Base-by-base conservation (phyloP, 768 basidiomycete species). In the Kondoa subrosea region DNA sequence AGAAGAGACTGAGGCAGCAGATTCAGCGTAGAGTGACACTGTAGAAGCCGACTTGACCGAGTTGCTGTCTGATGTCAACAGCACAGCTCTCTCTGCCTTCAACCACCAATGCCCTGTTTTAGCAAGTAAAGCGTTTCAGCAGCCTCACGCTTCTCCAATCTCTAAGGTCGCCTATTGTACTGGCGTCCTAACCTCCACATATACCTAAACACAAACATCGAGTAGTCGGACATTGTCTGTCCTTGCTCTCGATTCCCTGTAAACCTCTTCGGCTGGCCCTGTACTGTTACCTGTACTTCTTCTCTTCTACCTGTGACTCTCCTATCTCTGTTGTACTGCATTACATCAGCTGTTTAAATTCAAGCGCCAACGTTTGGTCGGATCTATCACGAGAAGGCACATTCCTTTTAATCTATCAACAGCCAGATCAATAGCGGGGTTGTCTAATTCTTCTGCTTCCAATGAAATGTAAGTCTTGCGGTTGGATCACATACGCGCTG, bases 391-490 rank as follows among this genome's bases (percentile, higher is more conserved):
- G 26, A 17, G 34, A 30, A 27, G 29, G 27, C 27, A 29, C 25
- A 17, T 34, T 65, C 25, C 60, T 15, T 16, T 34, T 50, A 26
- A 34, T 30, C 64, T 26, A 16, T 62, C 60, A 62, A 62, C n/a
- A 30, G n/a, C 56, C 14, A 17, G 21, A 4, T 30, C 3, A 3
- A 57, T 8, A 3, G 8, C 26, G 26, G 21, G 34, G 17, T 12
- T 8, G 27, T 17, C 4, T 17, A 17, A 14, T 65, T 17, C 60
- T 15, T 16, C 27, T 50, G 16, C 12, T 30, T 26, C 26, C 61
- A 26, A 67, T 67, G 66, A 67, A 67, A 32, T 67, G 66, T 67
- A 61, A 67, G 66, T 34, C 4, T 66, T 15, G n/a, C 25, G 14
- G 15, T 29, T 66, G 16, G n/a, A 25, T 64, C 14, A 62, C 58